Evolutionary conservation across 2,329 filamentous ascomycete genomes (phyloP), one percentile per base, ranked within the genome.

Genomic region (Didymellaceae sp.): DNA sequence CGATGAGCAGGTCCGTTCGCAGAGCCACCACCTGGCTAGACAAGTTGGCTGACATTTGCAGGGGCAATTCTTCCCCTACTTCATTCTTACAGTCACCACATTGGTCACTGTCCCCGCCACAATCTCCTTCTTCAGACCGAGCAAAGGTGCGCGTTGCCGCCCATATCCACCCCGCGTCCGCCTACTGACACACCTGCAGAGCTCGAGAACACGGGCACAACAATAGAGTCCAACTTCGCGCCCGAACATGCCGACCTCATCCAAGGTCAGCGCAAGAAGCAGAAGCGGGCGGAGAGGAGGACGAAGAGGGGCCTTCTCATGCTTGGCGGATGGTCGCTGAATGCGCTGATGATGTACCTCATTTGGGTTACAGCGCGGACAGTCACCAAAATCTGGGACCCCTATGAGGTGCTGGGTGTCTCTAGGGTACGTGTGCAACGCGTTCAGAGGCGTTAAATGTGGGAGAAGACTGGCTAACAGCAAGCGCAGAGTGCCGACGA

Each of bases 1-100:
- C 80, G 94, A 99, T 83, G 90, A 96, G 73, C 86, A 94, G 85
- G 88, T 88, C 72, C 58, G 75, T 51, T 45, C 37, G 30, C 16
- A 38, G 2, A 28, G 5, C 44, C 26, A 46, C 28, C 46, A 38
- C 45, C 25, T 14, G 7, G 14, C 32, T 11, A 41, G 13, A 14
- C 38, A 2, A 26, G 14, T 30, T 22, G 10, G 33, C 61, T 66
- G 60, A 70, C 43, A 10, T 6, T 2, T 13, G 13, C 54, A 94
- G 85, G 92, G 91, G 66, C 90, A 97, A 84, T 97, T 97, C 81
- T 99, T 97, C 82, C 94, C 95, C 63, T 96, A 96, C 84, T 99
- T 99, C 81, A 88, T 97, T 77, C 86, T 97, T 72, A 97, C 92
- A 33, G 82, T 97, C 68, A 86, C 88, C 57, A 86, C 87, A 68